Evolutionary conservation across 148 eudicot species (phyloP).

Genomic region (Fallopia convolvulus): DNA sequence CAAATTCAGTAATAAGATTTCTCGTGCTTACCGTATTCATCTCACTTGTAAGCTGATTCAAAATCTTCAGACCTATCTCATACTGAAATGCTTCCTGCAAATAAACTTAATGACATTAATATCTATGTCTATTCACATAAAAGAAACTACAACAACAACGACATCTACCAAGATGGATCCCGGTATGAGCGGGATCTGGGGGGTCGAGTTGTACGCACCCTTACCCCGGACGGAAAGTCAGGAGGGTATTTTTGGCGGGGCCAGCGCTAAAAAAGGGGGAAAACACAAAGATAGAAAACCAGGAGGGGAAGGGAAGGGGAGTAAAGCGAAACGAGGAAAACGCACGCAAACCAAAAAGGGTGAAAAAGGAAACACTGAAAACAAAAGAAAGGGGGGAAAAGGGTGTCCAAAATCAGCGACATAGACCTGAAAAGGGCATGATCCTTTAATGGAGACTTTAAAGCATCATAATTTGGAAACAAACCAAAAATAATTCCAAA

Average conservation of each 20-base stretch:
- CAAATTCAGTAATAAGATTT: neutral
- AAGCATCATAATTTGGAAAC: neutral
- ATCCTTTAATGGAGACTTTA: neutral
- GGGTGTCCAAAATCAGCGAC: neutral
- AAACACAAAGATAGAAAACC: too few species aligned
- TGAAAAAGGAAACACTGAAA: too few species aligned
- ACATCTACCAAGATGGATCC: too few species aligned
- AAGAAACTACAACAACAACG: neutral
- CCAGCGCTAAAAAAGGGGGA: too few species aligned
- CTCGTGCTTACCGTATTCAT: conserved; percentile 56
- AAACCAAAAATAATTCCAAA: neutral
- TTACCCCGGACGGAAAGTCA: too few species aligned
- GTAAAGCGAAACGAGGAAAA: too few species aligned
- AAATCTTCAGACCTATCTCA: conserved; percentile 66
- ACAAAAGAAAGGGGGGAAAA: too few species aligned
- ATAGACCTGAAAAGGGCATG: neutral
- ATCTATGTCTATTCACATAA: neutral
- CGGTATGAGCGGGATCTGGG: too few species aligned
- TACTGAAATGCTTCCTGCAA: conserved; percentile 55
- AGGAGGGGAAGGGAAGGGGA: too few species aligned
- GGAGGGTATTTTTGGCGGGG: too few species aligned
- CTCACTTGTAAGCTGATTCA: conserved; percentile 69
- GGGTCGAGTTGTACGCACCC: too few species aligned
- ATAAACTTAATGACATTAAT: neutral
- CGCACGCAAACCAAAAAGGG: too few species aligned